Evolutionary conservation across 23 red algal species (phyloP).

Genomic region (Gracilariopsis chorda): DNA sequence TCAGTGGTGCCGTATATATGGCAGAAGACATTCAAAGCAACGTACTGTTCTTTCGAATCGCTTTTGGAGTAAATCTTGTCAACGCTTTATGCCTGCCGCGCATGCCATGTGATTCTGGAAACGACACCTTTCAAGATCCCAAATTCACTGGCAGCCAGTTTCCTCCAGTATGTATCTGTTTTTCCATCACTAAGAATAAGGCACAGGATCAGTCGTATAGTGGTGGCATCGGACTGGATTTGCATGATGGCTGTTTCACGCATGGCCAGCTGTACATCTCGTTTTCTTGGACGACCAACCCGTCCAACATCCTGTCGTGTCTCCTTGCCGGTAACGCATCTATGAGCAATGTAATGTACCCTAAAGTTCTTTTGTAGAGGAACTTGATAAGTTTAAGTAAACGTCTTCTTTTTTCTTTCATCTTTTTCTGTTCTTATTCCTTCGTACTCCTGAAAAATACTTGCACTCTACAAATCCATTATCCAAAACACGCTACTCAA

Average conservation of each 20-base stretch:
- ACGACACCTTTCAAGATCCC: background rate
- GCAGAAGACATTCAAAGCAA: background rate
- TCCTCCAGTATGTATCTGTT: background rate
- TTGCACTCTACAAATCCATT: no score
- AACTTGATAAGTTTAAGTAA: no score
- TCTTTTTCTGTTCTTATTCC: no score
- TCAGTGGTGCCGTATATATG: background rate
- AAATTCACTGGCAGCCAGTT: background rate
- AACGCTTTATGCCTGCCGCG: background rate
- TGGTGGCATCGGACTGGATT: background rate
- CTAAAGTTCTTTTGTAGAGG: no score
- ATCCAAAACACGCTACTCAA: no score
- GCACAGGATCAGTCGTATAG: background rate
- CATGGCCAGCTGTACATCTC: background rate
- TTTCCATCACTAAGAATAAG: background rate
- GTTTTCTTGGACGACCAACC: no score
- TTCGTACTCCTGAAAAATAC: no score
- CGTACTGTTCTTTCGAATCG: background rate
- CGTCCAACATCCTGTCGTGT: no score
- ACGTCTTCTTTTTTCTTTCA: no score
- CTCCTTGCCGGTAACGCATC: no score
- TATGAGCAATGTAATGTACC: no score
- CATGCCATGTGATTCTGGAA: background rate
- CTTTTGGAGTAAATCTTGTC: background rate
- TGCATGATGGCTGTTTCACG: background rate